These are phyloP conservation scores for Dendryphion nanum DNA, from an alignment of 2,329 filamentous ascomycete genomes.

Conservation along the genomic window DNA sequence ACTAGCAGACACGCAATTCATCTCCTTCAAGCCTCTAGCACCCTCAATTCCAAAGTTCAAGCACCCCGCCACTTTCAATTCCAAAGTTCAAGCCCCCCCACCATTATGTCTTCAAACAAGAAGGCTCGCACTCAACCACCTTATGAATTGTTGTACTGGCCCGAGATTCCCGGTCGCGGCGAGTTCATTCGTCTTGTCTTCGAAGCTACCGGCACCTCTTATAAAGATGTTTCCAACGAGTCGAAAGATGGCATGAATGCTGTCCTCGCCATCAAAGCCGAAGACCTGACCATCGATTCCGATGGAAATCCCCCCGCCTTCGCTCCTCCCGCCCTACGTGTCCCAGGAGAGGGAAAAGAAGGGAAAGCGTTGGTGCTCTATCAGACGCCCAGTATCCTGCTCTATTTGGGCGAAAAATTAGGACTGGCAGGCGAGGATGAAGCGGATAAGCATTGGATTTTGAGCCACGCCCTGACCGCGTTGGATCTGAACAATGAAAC, in stretches of 20 bases:
- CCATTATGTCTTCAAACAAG: constrained; percentile 25
- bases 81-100: no score
- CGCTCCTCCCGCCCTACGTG: constrained; percentile 64
- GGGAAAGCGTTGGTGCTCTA: constrained; percentile 59
- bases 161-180: constrained; percentile 68
- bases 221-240: constrained; percentile 60
- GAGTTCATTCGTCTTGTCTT: constrained; percentile 72
- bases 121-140: constrained; percentile 37
- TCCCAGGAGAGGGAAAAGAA: constrained; percentile 49
- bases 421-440: constrained; percentile 55
- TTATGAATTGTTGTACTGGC: constrained; percentile 72
- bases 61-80: no score
- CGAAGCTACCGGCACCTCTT: constrained; percentile 65
- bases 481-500: constrained; percentile 70
- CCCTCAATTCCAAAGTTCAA: no score
- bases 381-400: constrained; percentile 72
- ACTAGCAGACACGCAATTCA: no score
- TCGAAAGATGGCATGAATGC: constrained; percentile 51
- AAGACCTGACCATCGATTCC: constrained; percentile 49
- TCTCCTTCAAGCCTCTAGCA: no score
- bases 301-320: constrained; percentile 62
- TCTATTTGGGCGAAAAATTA: constrained; percentile 64
- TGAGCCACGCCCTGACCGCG: constrained; percentile 65
- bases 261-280: constrained; percentile 50
- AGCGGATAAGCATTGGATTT: constrained; percentile 56